Percentiles rank a stretch among this genome's conserved stretches.
Evolutionary conservation across 352 stramenopile genomes (phyloP).

Genomic region (Globisporangium carolinianum): DNA sequence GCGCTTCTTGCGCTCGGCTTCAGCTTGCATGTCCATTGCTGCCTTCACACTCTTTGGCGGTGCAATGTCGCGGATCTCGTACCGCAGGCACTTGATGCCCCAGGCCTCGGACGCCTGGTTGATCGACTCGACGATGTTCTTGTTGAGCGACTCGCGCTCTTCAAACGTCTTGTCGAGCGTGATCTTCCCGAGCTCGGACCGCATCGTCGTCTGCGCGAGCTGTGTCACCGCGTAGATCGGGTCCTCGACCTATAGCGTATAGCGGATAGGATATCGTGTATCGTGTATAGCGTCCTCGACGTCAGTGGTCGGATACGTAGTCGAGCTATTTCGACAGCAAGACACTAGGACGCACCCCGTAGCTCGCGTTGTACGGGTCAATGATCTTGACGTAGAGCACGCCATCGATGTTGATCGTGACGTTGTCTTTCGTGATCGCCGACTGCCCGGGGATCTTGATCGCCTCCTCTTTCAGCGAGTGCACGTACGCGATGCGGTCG

Average conservation of each 20-base stretch:
- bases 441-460: constrained; percentile 89
- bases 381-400: constrained; percentile 91
- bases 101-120: constrained; percentile 87
- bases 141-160: constrained; percentile 89
- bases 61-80: constrained; percentile 89
- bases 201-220: constrained; percentile 90
- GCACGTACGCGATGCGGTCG: constrained; percentile 88
- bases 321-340: background rate
- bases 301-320: background rate
- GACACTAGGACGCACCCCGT: constrained; percentile 28
- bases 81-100: constrained; percentile 88
- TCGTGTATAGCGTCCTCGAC: background rate
- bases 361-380: constrained; percentile 85
- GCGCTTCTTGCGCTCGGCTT: constrained; percentile 88
- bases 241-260: constrained; percentile 46
- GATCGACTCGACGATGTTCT: constrained; percentile 88
- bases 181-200: constrained; percentile 89
- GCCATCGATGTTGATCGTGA: constrained; percentile 89
- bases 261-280: background rate
- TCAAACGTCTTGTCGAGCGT: constrained; percentile 92
- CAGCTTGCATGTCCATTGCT: constrained; percentile 91
- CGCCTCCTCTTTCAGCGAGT: constrained; percentile 89
- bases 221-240: constrained; percentile 87
- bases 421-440: constrained; percentile 90
- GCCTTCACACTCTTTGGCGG: constrained; percentile 81